Conservation (phyloP, 441 rosid species). For the Sinapis alba region DNA sequence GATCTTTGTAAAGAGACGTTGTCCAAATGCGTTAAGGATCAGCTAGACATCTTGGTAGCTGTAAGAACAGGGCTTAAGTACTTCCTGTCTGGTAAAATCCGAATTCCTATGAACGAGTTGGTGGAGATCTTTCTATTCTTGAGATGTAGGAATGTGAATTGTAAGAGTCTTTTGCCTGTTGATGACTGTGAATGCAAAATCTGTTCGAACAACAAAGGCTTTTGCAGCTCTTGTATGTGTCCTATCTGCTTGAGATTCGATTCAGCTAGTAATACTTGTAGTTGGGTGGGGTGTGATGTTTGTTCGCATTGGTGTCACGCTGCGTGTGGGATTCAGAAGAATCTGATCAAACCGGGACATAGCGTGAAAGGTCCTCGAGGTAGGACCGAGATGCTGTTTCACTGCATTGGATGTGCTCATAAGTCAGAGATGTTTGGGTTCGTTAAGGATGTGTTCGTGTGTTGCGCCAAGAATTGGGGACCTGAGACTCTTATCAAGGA, state of each 20-base stretch:
- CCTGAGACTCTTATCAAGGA: conserved; percentile 68
- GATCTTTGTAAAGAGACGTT: conserved; percentile 89
- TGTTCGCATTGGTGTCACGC: conserved; percentile 99
- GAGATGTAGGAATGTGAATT: conserved; percentile 86
- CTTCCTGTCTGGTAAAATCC: conserved; percentile 67
- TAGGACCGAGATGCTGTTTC: conserved; percentile 79
- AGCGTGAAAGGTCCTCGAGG: conserved; percentile 84
- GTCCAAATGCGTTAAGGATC: conserved; percentile 75
- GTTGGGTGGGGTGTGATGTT: conserved; percentile 99
- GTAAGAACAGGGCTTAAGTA: conserved; percentile 68
- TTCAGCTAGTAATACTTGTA: conserved; percentile 92
- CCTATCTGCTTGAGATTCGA: conserved; percentile 89
- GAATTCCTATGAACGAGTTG: conserved; percentile 60
- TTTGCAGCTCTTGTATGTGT: conserved; percentile 97
- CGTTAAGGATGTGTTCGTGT: conserved; percentile 85
- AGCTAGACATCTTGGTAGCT: conserved; percentile 75
- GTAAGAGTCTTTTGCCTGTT: conserved; percentile 80
- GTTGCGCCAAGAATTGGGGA: conserved; percentile 86
- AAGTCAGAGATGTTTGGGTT: conserved; percentile 98
- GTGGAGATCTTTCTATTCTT: conserved; percentile 73
- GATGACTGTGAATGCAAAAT: conserved; percentile 98
- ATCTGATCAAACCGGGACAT: conserved; percentile 79
- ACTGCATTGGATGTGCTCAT: conserved; percentile 85
- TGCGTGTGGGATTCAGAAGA: conserved; percentile 82
- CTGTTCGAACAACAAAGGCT: conserved; percentile 84